Evolutionary conservation across 2,329 filamentous ascomycete genomes (phyloP).

Genomic region (Epichloe sibirici): DNA sequence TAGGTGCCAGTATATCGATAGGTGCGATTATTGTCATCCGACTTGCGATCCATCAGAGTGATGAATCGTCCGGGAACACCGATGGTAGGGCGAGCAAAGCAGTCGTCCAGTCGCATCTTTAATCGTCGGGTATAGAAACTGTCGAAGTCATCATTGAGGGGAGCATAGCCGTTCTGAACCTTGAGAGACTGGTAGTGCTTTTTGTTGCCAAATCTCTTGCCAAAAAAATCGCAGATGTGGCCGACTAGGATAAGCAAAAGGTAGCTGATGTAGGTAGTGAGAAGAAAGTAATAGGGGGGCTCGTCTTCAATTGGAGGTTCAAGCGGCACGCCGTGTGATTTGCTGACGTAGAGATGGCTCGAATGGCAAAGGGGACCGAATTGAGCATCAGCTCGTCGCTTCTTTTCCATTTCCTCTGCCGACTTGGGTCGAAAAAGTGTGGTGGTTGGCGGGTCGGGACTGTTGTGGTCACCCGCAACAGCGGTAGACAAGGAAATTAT

Average conservation of each 20-base stretch:
- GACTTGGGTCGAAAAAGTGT: constrained; percentile 78
- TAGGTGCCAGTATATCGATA: constrained; percentile 83
- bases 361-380: constrained; percentile 76
- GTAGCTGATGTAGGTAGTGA: constrained; percentile 98
- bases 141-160: constrained; percentile 94
- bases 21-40: constrained; percentile 80
- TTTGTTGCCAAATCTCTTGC: constrained; percentile 82
- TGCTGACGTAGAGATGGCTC: constrained; percentile 79
- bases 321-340: constrained; percentile 70
- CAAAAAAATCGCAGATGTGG: constrained; percentile 93
- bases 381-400: constrained; percentile 73
- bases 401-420: constrained; percentile 64
- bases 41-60: constrained; percentile 81
- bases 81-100: constrained; percentile 83
- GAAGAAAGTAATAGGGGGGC: constrained; percentile 92
- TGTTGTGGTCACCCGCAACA: constrained; percentile 58
- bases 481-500: constrained; percentile 87
- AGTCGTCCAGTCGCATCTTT: constrained; percentile 93
- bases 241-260: constrained; percentile 90
- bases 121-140: constrained; percentile 92
- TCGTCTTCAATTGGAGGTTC: constrained; percentile 83
- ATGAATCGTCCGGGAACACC: constrained; percentile 92
- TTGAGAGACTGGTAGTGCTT: constrained; percentile 73
- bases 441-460: constrained; percentile 62
- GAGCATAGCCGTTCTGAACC: constrained; percentile 78